These are phyloP conservation scores for Cryptosporidium muris DNA, from an alignment of 169 alveolate species.

Conservation along the genomic window DNA sequence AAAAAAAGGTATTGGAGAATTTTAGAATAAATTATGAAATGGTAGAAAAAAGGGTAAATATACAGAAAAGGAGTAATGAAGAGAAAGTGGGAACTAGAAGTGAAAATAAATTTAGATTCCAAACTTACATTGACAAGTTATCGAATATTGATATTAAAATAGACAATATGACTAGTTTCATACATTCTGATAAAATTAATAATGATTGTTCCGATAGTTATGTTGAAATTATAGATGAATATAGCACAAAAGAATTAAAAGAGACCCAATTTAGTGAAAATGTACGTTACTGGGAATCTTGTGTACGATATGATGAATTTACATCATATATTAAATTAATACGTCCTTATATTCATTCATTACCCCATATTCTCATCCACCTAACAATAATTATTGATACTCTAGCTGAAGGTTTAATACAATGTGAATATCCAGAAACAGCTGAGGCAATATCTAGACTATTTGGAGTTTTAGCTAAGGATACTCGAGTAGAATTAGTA, in stretches of 20 bases:
- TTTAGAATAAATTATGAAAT: neutral
- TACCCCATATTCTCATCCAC: constrained; percentile 11
- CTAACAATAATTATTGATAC: constrained; percentile 5
- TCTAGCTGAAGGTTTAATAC: neutral
- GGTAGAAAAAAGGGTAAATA: neutral
- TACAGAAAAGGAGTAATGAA: neutral
- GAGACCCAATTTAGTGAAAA: constrained; percentile 48
- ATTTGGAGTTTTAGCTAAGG: constrained; percentile 40
- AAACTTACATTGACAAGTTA: constrained; percentile 27
- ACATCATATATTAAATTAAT: constrained; percentile 4
- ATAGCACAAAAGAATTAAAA: constrained; percentile 15
- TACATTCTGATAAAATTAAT: neutral
- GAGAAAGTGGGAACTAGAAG: neutral
- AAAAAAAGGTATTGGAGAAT: no score
- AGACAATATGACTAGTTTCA: neutral
- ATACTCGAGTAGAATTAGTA: constrained; percentile 43
- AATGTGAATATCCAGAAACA: constrained; percentile 60
- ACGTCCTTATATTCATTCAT: constrained; percentile 31
- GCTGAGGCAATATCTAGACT: constrained; percentile 58
- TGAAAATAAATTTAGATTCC: constrained; percentile 32
- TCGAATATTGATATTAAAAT: constrained; percentile 40
- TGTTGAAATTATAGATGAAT: constrained; percentile 7
- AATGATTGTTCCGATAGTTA: neutral
- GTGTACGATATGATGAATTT: constrained; percentile 42
- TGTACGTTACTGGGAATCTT: constrained; percentile 23